phyloP scores from a whole-genome alignment of 768 basidiomycete species.

The Infundibulicybe gibba region DNA sequence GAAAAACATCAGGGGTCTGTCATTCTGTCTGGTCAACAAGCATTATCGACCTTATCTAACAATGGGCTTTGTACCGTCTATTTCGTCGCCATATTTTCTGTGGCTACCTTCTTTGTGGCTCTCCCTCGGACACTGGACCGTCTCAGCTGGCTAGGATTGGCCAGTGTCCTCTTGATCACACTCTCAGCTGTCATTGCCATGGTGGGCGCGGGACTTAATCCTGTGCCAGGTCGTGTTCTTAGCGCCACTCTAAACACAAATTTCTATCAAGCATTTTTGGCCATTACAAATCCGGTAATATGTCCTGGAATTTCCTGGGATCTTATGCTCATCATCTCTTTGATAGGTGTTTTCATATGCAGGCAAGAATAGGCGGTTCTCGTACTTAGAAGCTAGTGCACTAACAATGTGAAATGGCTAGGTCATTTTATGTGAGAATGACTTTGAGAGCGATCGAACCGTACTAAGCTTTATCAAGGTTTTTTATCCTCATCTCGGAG shows the following conservation, averaged over 20 bases:
- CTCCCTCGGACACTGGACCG: slow-evolving; percentile 45
- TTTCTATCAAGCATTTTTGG: slow-evolving; percentile 48
- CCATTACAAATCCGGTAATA: slow-evolving; percentile 47
- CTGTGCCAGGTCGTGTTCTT: slow-evolving; percentile 35
- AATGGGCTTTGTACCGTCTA: slow-evolving; percentile 43
- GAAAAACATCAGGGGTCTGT: slow-evolving; percentile 34
- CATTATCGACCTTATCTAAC: slow-evolving; percentile 43
- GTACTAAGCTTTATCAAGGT: slow-evolving; percentile 25
- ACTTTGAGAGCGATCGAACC: background rate
- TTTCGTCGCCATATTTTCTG: slow-evolving; percentile 42
- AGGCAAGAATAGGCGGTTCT: slow-evolving; percentile 23
- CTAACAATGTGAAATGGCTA: slow-evolving; percentile 9
- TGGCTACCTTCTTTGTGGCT: slow-evolving; percentile 35
- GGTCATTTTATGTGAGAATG: slow-evolving; percentile 40
- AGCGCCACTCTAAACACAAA: slow-evolving; percentile 30
- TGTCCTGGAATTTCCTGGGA: too few species aligned
- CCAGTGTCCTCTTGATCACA: slow-evolving; percentile 37
- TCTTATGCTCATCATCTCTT: background rate
- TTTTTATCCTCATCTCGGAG: slow-evolving; percentile 57
- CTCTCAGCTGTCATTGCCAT: slow-evolving; percentile 46
- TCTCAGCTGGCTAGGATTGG: slow-evolving; percentile 42
- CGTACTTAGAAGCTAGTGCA: background rate
- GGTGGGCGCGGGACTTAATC: slow-evolving; percentile 46
- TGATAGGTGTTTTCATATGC: slow-evolving; percentile 46
- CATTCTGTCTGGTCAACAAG: slow-evolving; percentile 49